Evolutionary conservation across 148 eudicot species (phyloP).

Genomic region (Vaccinium darrowii): DNA sequence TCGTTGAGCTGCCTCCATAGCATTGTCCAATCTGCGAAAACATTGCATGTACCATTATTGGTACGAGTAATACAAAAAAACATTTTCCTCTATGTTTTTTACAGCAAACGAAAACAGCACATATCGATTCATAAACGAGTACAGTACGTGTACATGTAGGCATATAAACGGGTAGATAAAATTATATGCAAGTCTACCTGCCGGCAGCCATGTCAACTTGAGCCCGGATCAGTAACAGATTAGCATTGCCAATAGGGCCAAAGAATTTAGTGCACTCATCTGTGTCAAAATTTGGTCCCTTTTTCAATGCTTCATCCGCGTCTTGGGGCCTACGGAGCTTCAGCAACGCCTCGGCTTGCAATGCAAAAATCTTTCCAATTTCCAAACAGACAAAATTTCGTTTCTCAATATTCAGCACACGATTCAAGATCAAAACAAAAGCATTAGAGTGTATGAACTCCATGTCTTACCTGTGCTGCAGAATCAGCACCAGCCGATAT

Average conservation of each 20-base stretch:
- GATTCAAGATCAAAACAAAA: not conserved
- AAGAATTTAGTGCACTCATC: slow-evolving; percentile 69
- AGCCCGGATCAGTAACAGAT: slow-evolving; percentile 66
- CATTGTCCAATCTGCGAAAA: slow-evolving; percentile 67
- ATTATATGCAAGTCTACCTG: slow-evolving; percentile 47
- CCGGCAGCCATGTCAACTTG: slow-evolving; percentile 82
- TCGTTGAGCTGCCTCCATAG: slow-evolving; percentile 46
- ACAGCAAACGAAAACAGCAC: not conserved
- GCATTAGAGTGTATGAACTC: not conserved
- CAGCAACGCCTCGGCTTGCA: slow-evolving; percentile 88
- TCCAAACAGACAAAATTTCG: not conserved
- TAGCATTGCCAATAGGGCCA: slow-evolving; percentile 64
- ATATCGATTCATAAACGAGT: not conserved
- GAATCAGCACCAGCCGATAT: slow-evolving; percentile 82
- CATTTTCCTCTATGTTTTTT: not conserved
- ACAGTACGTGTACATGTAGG: not conserved
- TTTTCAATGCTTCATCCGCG: slow-evolving; percentile 57
- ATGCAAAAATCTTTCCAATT: slow-evolving; percentile 49
- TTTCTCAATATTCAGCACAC: not conserved
- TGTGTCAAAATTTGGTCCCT: slow-evolving; percentile 58
- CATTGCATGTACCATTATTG: not conserved
- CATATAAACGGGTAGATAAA: not conserved
- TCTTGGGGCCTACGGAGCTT: slow-evolving; percentile 74
- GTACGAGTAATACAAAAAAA: not conserved
- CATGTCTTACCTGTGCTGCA: slow-evolving; percentile 64